These are phyloP conservation scores for Geotrichum reessii DNA, from an alignment of 1,139 yeast species.

Conservation along the genomic window DNA sequence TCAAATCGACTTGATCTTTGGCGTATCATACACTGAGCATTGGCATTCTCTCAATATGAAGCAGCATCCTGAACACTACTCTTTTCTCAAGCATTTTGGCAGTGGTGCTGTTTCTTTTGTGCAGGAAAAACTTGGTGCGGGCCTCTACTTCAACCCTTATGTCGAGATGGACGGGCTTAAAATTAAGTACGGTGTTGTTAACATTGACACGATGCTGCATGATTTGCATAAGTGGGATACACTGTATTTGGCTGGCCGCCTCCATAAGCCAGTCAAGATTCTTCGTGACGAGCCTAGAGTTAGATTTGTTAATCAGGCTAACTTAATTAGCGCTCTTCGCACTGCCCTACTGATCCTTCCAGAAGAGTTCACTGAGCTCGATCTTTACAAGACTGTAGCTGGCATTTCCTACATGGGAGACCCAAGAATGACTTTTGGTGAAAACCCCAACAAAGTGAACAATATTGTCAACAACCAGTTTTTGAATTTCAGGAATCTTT, in stretches of 20 bases:
- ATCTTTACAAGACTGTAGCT: conserved; percentile 72
- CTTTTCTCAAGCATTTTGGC: conserved; percentile 58
- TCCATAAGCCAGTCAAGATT: conserved; percentile 89
- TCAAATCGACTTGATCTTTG: conserved; percentile 83
- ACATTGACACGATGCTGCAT: conserved; percentile 50
- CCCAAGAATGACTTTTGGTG: conserved; percentile 79
- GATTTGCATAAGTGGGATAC: conserved; percentile 82
- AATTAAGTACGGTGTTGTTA: conserved; percentile 83
- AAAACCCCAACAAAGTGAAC: conserved; percentile 79
- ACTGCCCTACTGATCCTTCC: conserved; percentile 58
- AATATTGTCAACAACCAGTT: conserved; percentile 82
- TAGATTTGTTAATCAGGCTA: conserved; percentile 66
- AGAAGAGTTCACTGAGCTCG: conserved; percentile 51
- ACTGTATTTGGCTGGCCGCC: conserved; percentile 82
- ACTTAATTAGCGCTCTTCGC: conserved; percentile 71
- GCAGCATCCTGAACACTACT: conserved; percentile 69
- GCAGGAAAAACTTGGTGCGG: conserved; percentile 70
- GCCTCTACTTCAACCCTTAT: conserved; percentile 90
- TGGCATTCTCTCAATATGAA: conserved; percentile 72
- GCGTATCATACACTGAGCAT: conserved; percentile 63
- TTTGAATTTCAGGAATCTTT: conserved; percentile 59
- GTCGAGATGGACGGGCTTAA: conserved; percentile 57
- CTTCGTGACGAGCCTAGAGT: conserved; percentile 58
- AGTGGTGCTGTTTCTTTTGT: conserved; percentile 52
- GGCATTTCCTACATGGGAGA: conserved; percentile 85